Evolutionary conservation across 1,284 basidiomycete genomes (phyloP), one percentile per base, ranked within the genome.

Genomic region (Retiboletus flavoniger): DNA sequence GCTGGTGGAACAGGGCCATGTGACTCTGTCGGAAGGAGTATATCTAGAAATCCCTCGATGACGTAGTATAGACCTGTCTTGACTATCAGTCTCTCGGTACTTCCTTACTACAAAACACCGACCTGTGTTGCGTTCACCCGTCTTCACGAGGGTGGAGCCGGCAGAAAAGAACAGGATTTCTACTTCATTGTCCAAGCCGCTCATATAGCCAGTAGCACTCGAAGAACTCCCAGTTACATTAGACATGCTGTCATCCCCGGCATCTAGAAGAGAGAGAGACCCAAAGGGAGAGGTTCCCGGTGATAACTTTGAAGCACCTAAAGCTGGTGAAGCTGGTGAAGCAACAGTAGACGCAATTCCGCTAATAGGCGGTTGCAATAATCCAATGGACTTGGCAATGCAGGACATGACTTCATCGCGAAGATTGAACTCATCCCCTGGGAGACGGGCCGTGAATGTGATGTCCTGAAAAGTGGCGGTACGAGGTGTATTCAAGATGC

Each of bases 1-100:
- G 61, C n/a, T 55, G 55, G 51, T 62, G 68, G 52, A 51, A 58
- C 59, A 7, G 62, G 42, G 38, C 44, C 52, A 16, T 74, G 74
- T 10, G 82, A 75, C 2, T 76, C 73, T 2, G 63, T 60, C 3
- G 92, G 91, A 41, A 96, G 76, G 31, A 91, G 76, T 41, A 98
- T 94, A 65, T 99, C 96, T 38, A 99, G 75, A 72, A 98, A 95
- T 0, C 96, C 96, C 61, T 99, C 97, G 46, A 99, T 97, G 41
- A 99, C 95, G 65, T 96, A 99, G 78, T 96, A 99, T 26, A 99
- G 76, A 9, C 96, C 96, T 85, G 4, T 51, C 57, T 49, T 42
- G 29, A 41, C 35, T 13, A 26, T 64, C 51, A 57, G 51, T 51
- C 16, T 35, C 10, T 42, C 19, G n/a, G 21, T 17, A 29, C 31